A percentile compares a stretch with the other conserved stretches of the same genome.
These are phyloP conservation scores for Colletotrichum gigasporum DNA, from an alignment of 2,329 filamentous ascomycete genomes.

Conservation along the genomic window DNA sequence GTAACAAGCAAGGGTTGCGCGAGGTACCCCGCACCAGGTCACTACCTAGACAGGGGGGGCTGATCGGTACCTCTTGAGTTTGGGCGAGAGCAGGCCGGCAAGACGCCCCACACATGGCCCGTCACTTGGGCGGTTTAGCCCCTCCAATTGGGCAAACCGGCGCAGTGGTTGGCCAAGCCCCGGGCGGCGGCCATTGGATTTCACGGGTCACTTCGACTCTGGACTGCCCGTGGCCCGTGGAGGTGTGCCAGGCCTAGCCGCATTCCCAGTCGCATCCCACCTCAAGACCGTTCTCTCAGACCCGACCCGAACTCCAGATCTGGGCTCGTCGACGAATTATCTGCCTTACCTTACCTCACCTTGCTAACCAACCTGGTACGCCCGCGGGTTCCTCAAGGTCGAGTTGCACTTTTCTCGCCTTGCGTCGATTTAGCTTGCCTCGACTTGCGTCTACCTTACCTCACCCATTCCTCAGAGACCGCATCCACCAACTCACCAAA, in stretches of 20 bases:
- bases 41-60: conserved; percentile 10
- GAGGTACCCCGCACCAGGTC: conserved; percentile 27
- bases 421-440: not conserved
- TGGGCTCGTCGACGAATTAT: not conserved
- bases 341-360: not conserved
- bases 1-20: conserved; percentile 4
- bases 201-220: conserved; percentile 8
- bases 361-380: not conserved
- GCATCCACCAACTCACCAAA: not conserved
- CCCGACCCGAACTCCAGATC: conserved; percentile 5
- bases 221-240: conserved; percentile 8
- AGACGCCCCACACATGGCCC: conserved; percentile 10
- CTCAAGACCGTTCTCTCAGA: not conserved
- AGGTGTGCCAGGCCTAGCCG: not conserved
- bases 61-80: too few relatives aligned
- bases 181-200: conserved; percentile 19
- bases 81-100: conserved; percentile 14
- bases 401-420: not conserved
- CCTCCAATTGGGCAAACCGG: conserved; percentile 23
- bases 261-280: not conserved
- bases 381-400: not conserved
- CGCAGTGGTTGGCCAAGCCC: conserved; percentile 26
- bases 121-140: not conserved
- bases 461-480: too few relatives aligned
- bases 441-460: not conserved